These are phyloP conservation scores for Epichloe sibirici DNA, from an alignment of 2,329 filamentous ascomycete species.

Conservation along the genomic window DNA sequence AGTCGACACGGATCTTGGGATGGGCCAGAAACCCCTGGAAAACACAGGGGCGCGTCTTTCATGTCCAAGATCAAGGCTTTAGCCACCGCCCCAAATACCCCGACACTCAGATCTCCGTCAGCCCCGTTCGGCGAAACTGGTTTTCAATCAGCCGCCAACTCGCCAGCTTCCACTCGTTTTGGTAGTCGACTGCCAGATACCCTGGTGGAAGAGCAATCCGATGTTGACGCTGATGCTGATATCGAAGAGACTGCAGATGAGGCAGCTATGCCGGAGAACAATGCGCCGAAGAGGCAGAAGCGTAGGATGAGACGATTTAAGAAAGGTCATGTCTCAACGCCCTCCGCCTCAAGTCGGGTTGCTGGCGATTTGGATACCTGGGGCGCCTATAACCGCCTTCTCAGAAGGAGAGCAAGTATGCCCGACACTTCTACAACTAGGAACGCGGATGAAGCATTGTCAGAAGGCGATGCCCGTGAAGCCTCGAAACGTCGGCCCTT, in stretches of 20 bases:
- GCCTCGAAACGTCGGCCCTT: constrained; percentile 37
- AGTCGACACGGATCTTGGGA: constrained; percentile 55
- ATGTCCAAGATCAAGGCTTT: constrained; percentile 71
- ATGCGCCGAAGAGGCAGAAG: constrained; percentile 38
- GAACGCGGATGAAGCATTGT: constrained; percentile 49
- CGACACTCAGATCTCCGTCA: constrained; percentile 31
- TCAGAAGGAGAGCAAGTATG: constrained; percentile 54
- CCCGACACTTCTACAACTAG: constrained; percentile 38
- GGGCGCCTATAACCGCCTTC: constrained; percentile 31
- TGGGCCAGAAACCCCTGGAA: constrained; percentile 46
- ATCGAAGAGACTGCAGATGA: constrained; percentile 65
- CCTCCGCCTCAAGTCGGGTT: constrained; percentile 47
- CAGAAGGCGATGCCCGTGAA: constrained; percentile 63
- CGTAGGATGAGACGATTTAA: constrained; percentile 49
- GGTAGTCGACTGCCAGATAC: constrained; percentile 40
- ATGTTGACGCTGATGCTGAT: constrained; percentile 25
- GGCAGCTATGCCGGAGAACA: constrained; percentile 30
- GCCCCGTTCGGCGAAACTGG: constrained; percentile 20
- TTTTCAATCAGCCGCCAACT: constrained; percentile 30
- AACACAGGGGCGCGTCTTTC: constrained; percentile 51
- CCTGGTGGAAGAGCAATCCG: constrained; percentile 35
- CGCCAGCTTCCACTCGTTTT: constrained; percentile 33
- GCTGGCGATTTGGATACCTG: constrained; percentile 29
- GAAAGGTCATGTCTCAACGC: constrained; percentile 47
- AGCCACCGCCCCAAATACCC: constrained; percentile 39